phyloP scores from a whole-genome alignment of 495 filamentous ascomycete genomes.

The Chaetomium fimeti region DNA sequence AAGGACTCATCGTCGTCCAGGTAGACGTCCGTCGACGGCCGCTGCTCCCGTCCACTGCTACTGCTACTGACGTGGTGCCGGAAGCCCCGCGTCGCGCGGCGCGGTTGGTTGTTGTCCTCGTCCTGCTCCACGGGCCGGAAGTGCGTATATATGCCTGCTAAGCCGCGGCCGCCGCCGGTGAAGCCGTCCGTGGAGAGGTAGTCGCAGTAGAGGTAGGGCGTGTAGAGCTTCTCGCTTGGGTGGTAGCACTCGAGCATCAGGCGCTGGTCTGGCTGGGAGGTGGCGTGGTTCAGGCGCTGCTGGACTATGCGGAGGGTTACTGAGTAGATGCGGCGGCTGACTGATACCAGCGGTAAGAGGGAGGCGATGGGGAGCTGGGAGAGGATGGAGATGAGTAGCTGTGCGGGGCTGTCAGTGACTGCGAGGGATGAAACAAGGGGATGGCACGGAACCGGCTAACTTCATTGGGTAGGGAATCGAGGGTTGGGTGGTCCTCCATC shows the following conservation, averaged over 20 bases:
- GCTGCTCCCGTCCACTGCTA: constrained; percentile 6
- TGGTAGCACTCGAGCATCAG: constrained; percentile 77
- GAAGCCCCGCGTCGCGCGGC: constrained; percentile 4
- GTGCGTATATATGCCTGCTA: constrained; percentile 47
- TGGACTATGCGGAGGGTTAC: constrained; percentile 67
- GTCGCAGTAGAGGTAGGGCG: constrained; percentile 66
- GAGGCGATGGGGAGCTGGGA: constrained; percentile 55
- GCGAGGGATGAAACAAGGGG: not conserved
- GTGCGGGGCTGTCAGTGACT: constrained; percentile 14
- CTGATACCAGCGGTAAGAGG: constrained; percentile 59
- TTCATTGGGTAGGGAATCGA: constrained; percentile 48
- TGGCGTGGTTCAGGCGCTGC: constrained; percentile 58
- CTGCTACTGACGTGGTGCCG: constrained; percentile 24
- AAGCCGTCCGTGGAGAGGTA: constrained; percentile 60
- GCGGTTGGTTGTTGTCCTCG: constrained; percentile 48
- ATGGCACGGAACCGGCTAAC: constrained; percentile 26
- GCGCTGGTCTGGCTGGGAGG: constrained; percentile 57
- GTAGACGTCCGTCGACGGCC: constrained; percentile 57
- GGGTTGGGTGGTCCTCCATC: constrained; percentile 33
- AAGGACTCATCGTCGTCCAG: constrained; percentile 69
- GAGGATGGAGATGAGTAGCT: constrained; percentile 71
- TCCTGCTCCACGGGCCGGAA: constrained; percentile 59
- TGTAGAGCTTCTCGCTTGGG: constrained; percentile 64
- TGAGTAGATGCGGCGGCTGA: constrained; percentile 66
- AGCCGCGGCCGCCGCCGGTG: constrained; percentile 33